Base-by-base conservation (phyloP, 1,139 yeast genomes). In the Kurtzmaniella quercitrusa region DNA sequence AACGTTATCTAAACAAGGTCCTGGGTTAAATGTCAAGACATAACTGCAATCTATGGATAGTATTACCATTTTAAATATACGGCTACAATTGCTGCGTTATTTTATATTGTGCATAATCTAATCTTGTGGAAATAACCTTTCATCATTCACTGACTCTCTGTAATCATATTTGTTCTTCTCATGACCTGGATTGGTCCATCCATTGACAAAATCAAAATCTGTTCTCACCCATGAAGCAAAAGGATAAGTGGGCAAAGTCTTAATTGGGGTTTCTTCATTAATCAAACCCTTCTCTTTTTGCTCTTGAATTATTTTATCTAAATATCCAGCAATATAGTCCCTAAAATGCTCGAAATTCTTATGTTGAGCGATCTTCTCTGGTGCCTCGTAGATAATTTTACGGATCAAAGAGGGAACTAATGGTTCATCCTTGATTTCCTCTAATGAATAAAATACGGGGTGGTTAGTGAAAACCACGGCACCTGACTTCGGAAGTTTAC, bases 341-440 rank as follows among this genome's bases (percentile, higher is more conserved):
- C 85, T 70, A 51, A 80, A 72, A 31, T 70, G 55, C 41, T 68
- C 77, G 52, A 82, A 82, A 48, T 74, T 74, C 57, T 84, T 84
- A 61, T 83, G 84, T 56, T 79, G 76, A 54, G 79, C 62, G 47
- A 84, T 83, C 43, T 74, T 75, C 48, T 77, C 81, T 4, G 89
- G 89, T 0, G 81, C 89, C 57, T 83, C 88, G 50, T 65, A 77
- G 33, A 84, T 63, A 43, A 82, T 79, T 55, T 81, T 82, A 52
- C 75, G 74, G 42, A 83, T 58, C 43, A 83, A 66, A 1, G 86
- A 78, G n/a, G 90, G 90, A 31, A 84, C 70, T 62, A 79, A 59
- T 9, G 90, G 89, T 56, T 84, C 91, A 57, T 84, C 87, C 56
- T 82, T 82, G 89, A 84, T 82, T 55, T 84, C 90, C 23, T 82